Percentiles rank a stretch among this genome's conserved stretches.
Conservation (phyloP, 2,329 filamentous ascomycete species). For the Sporothrix sp. region DNA sequence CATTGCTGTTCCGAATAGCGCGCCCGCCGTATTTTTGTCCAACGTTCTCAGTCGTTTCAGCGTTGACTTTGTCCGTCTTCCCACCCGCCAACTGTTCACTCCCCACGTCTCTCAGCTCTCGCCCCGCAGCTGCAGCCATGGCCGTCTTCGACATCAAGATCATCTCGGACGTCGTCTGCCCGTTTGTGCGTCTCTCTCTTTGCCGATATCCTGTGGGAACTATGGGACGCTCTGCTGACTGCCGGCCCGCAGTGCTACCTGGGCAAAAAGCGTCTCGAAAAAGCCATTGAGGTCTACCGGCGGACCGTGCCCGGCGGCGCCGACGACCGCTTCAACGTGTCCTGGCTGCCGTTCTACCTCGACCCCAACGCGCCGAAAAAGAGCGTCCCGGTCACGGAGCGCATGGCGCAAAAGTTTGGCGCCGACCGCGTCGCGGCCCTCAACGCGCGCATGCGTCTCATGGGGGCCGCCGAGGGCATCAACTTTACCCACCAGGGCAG, state of each 20-base stretch:
- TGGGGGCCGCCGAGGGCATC: conserved; percentile 60
- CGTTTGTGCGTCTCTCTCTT: conserved; percentile 34
- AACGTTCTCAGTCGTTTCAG: too few relatives aligned
- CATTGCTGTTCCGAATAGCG: too few relatives aligned
- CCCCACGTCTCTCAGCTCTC: too few relatives aligned
- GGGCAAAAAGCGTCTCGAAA: conserved; percentile 64
- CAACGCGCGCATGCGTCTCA: conserved; percentile 33
- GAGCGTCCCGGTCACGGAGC: conserved; percentile 37
- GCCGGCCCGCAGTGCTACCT: conserved; percentile 57
- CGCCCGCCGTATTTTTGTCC: too few relatives aligned
- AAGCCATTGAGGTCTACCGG: conserved; percentile 59
- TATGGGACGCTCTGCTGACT: conserved; percentile 18
- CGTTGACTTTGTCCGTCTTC: too few relatives aligned
- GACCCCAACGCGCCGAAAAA: conserved; percentile 50
- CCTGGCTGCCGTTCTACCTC: conserved; percentile 74
- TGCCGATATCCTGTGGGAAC: too few relatives aligned
- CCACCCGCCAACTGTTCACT: too few relatives aligned
- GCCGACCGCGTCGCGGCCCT: conserved; percentile 35
- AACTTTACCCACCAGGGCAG: conserved; percentile 61
- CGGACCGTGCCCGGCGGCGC: conserved; percentile 46
- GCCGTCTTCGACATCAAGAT: conserved; percentile 66
- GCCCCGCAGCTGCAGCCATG: too few relatives aligned
- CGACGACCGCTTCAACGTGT: conserved; percentile 60
- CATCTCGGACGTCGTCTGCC: conserved; percentile 74
- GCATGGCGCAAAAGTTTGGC: conserved; percentile 58